Conservation (phyloP, 495 filamentous ascomycete species). For the Aspergillus ellipticus region DNA sequence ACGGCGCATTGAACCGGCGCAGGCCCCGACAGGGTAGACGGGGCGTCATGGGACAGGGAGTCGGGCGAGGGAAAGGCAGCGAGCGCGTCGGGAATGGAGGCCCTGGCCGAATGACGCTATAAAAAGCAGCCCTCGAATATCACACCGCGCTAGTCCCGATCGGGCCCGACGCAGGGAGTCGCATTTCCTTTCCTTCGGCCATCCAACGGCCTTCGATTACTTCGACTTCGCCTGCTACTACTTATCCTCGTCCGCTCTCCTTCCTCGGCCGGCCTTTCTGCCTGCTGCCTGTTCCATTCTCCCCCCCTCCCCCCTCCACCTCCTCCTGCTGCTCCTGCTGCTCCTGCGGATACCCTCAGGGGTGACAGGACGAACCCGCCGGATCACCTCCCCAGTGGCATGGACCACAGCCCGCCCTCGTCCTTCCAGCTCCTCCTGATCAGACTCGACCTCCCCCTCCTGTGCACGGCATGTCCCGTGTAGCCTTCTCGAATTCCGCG, state of each 20-base stretch:
- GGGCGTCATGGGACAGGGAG: constrained; percentile 27
- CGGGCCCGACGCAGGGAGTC: constrained; percentile 7
- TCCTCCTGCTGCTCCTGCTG: too few relatives aligned
- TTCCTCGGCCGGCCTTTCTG: neutral
- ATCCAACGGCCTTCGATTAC: too few relatives aligned
- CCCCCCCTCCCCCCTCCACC: too few relatives aligned
- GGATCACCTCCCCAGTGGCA: constrained; percentile 1
- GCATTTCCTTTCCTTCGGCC: too few relatives aligned
- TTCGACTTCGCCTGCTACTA: too few relatives aligned
- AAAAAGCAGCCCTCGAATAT: constrained; percentile 1
- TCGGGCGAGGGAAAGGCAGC: neutral
- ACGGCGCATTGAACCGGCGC: constrained; percentile 6
- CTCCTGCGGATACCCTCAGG: too few relatives aligned
- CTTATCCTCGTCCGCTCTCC: neutral
- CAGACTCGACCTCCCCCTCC: neutral
- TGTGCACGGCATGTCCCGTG: constrained; percentile 31
- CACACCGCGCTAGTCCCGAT: constrained; percentile 24
- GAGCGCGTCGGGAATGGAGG: neutral
- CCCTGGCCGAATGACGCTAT: constrained; percentile 4
- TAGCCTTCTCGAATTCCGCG: constrained; percentile 26
- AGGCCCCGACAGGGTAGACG: constrained; percentile 14
- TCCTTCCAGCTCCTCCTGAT: constrained; percentile 1
- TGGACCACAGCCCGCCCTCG: constrained; percentile 1
- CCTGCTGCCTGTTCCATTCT: neutral
- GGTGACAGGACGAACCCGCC: neutral